Conservation (phyloP, 2,329 filamentous ascomycete species). For the Lasiodiplodia gonubiensis region DNA sequence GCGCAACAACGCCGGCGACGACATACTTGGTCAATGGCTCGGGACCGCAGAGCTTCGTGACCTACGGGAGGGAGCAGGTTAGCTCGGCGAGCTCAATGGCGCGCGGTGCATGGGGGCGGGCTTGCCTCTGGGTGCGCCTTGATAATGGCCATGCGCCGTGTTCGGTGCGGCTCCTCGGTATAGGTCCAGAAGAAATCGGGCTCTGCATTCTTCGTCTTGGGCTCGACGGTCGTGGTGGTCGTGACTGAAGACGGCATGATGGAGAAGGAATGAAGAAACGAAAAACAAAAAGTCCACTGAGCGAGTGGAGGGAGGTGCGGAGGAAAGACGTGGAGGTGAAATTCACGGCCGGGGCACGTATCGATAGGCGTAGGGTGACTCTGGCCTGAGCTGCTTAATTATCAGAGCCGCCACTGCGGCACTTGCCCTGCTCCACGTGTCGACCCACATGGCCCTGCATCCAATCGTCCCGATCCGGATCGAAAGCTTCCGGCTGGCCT, state of each 20-base stretch:
- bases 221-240: conserved; percentile 26
- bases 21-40: conserved; percentile 96
- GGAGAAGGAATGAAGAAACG: conserved; percentile 1
- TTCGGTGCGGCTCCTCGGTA: conserved; percentile 95
- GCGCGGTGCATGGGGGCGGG: neutral
- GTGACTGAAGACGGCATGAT: conserved; percentile 24
- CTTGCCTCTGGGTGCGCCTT: conserved; percentile 95
- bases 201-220: conserved; percentile 36
- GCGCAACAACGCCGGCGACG: conserved; percentile 78
- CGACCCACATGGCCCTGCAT: conserved; percentile 21
- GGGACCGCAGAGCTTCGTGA: conserved; percentile 94
- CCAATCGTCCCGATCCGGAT: neutral
- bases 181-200: conserved; percentile 97
- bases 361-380: conserved; percentile 24
- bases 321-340: conserved; percentile 18
- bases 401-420: conserved; percentile 9
- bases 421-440: conserved; percentile 19
- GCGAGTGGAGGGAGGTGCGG: conserved; percentile 15
- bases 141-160: conserved; percentile 89
- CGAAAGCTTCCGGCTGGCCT: conserved; percentile 6
- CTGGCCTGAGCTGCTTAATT: conserved; percentile 19
- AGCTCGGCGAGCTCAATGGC: neutral
- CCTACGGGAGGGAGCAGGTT: conserved; percentile 56
- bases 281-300: conserved; percentile 9
- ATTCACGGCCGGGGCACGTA: conserved; percentile 6